phyloP scores from a whole-genome alignment of 768 basidiomycete species.

The Mycena alexandri region DNA sequence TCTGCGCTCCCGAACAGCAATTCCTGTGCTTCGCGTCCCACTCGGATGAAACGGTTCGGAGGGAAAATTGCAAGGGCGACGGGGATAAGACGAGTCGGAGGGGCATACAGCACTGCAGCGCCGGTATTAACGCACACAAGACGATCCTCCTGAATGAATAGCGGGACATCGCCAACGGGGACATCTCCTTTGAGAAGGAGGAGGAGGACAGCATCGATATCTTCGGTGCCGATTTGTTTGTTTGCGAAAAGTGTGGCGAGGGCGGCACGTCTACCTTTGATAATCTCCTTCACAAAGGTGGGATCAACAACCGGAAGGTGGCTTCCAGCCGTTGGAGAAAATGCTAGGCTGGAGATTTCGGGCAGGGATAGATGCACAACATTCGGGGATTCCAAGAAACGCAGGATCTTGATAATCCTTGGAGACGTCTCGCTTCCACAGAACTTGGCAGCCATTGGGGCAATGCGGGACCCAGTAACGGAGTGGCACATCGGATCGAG shows the following conservation, averaged over 20 bases:
- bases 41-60: background rate
- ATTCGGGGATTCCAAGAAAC: conserved; percentile 3
- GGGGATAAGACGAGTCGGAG: conserved; percentile 11
- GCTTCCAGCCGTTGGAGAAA: background rate
- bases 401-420: conserved; percentile 16
- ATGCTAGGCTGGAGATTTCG: background rate
- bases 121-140: background rate
- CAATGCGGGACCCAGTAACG: conserved; percentile 19
- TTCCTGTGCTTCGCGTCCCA: conserved; percentile 4
- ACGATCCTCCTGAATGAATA: conserved; percentile 22
- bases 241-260: conserved; percentile 1
- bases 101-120: conserved; percentile 18
- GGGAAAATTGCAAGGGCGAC: conserved; percentile 23
- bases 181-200: conserved; percentile 23
- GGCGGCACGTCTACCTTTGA: background rate
- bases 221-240: background rate
- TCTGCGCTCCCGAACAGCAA: conserved; percentile 21
- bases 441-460: conserved; percentile 31
- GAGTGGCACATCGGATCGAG: conserved; percentile 27
- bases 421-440: conserved; percentile 10
- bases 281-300: conserved; percentile 10
- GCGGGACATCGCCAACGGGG: conserved; percentile 23
- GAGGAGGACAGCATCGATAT: conserved; percentile 11
- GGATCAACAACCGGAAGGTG: conserved; percentile 30
- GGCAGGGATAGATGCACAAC: conserved; percentile 20